These are phyloP conservation scores for Ananas comosus DNA, from an alignment of 176 grass and related monocot genomes.

Conservation along the genomic window DNA sequence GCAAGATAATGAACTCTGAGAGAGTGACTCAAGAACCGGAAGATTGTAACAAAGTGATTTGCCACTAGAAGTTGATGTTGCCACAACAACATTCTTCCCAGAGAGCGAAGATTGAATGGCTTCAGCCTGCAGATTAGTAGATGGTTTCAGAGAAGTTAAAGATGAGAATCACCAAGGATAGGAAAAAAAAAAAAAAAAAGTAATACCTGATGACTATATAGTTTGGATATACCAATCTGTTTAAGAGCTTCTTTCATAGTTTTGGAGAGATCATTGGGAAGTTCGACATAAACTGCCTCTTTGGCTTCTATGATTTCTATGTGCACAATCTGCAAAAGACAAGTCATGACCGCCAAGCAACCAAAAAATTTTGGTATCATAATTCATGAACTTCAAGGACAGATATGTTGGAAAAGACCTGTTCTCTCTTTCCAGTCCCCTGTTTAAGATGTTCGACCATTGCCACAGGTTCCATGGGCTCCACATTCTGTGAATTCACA, in stretches of 20 bases:
- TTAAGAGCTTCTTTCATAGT: constrained; percentile 46
- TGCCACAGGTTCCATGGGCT: constrained; percentile 49
- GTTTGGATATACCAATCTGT: constrained; percentile 57
- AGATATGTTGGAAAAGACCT: constrained; percentile 43
- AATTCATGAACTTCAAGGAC: constrained; percentile 8
- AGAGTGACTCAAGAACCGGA: constrained; percentile 82
- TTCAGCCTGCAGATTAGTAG: constrained; percentile 44
- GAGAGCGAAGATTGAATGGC: constrained; percentile 57
- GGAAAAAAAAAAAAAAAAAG: background rate
- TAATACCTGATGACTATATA: constrained; percentile 90
- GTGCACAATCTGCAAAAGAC: constrained; percentile 65
- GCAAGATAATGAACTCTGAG: constrained; percentile 38
- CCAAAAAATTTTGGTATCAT: background rate
- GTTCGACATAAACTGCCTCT: constrained; percentile 41
- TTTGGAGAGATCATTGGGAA: constrained; percentile 54
- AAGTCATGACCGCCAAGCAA: constrained; percentile 3
- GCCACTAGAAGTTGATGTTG: constrained; percentile 95
- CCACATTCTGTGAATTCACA: constrained; percentile 33
- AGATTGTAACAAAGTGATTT: constrained; percentile 96
- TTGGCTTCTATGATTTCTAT: constrained; percentile 55
- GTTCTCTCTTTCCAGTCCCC: constrained; percentile 61
- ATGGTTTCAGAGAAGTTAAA: background rate
- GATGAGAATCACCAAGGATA: background rate
- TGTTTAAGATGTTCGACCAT: constrained; percentile 88
- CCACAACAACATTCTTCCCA: constrained; percentile 62